Base-by-base conservation (phyloP, 2,329 filamentous ascomycete genomes). In the Phyllosticta citrichinensis region DNA sequence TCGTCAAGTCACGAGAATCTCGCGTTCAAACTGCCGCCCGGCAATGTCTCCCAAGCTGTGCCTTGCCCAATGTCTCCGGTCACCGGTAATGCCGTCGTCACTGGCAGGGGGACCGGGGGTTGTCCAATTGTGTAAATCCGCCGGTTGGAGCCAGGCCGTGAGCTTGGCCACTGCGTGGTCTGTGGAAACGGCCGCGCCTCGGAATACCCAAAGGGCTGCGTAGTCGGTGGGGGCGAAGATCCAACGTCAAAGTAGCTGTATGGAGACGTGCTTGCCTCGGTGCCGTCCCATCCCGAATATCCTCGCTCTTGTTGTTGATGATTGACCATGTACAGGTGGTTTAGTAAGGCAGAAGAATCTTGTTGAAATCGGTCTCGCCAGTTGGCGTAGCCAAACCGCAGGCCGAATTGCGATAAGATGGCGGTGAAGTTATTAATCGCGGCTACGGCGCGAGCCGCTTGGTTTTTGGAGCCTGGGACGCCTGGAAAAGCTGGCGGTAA, bases 301-400 rank as follows among this genome's bases (percentile, higher is more conserved):
- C 56, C 17, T 22, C 12, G 6, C 8, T 58, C 25, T 14, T 62
- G 62, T 24, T 56, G 47, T 25, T 62, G 55, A 52, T 14, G 60
- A 55, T 53, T 76, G 73, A 50, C 33, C 33, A 72, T 70, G 52
- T 76, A 74, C 0, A 80, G 71, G 19, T 77, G 73, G 10, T 74
- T 70, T 2, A 74, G 69, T 50, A 79, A 70, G 0, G 67, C 62
- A 1, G 73, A 70, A 0, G 77, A 76, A 60, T 79, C 78, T 20
- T 70, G 72, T 62, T 77, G 75, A 65, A 79, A 80, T 17, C 76
- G 74, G 58, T 79, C 76, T 19, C 75, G 77, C 77, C 77, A 80
- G 65, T 76, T 77, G 61, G 77, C 77, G 64, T 77, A 79, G 25
- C 78, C 78, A 66, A 79, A 80, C 14, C 78, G 71, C 20, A 76